phyloP scores from a whole-genome alignment of 2,329 filamentous ascomycete genomes.

The Trichoderma sp. region DNA sequence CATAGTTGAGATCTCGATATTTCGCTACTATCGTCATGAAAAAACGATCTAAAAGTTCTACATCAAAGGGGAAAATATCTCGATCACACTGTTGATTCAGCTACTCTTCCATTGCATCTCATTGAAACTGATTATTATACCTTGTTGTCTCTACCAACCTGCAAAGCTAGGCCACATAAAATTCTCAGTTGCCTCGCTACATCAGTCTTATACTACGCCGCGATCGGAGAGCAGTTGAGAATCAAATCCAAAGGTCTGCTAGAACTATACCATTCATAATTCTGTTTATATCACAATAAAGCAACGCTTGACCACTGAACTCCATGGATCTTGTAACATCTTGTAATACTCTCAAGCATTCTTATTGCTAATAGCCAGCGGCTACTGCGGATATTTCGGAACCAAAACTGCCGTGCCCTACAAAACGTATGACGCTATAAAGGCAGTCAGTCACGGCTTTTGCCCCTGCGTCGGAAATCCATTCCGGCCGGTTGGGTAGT shows the following conservation, averaged over 20 bases:
- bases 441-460: not conserved
- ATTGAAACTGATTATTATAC: too few species aligned
- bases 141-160: not conserved
- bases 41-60: too few species aligned
- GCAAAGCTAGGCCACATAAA: not conserved
- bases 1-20: not conserved
- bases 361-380: not conserved
- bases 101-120: too few species aligned
- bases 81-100: too few species aligned
- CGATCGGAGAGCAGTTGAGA: not conserved
- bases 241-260: not conserved
- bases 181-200: not conserved
- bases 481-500: not conserved
- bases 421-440: not conserved
- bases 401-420: not conserved
- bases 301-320: not conserved
- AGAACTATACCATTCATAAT: not conserved
- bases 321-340: not conserved
- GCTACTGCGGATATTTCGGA: not conserved
- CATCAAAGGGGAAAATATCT: too few species aligned
- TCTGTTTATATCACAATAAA: not conserved
- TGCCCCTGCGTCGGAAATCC: not conserved
- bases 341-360: not conserved
- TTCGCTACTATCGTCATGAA: not conserved
- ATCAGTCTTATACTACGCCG: not conserved